Percentiles rank a stretch among this genome's conserved stretches.
Conservation (phyloP, 192 early-diverging fungal species). For the Neocallimastix lanati region DNA sequence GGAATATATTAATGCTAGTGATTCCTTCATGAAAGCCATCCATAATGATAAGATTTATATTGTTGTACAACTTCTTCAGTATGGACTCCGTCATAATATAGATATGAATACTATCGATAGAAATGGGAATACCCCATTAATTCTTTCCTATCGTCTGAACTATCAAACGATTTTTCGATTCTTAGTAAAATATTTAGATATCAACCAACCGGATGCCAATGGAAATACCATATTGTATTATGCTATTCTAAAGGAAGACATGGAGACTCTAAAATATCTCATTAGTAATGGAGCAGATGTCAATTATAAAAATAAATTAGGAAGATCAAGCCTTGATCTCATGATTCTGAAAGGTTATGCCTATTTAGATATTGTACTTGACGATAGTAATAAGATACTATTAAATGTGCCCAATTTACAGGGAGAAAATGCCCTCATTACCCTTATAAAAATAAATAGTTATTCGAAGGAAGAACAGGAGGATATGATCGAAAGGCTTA, state of each 20-base stretch:
- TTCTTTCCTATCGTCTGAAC: not conserved
- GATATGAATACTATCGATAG: not conserved
- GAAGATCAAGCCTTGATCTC: not conserved
- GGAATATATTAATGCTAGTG: not conserved
- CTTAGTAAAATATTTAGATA: not conserved
- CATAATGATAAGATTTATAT: not conserved
- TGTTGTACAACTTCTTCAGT: not conserved
- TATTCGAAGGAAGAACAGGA: not conserved
- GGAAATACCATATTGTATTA: not conserved
- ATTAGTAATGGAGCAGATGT: not conserved
- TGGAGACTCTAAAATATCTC: not conserved
- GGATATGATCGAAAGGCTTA: not conserved
- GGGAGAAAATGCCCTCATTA: not conserved
- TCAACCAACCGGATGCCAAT: not conserved
- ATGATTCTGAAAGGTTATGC: not conserved
- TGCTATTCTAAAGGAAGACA: not conserved
- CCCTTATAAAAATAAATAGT: not conserved
- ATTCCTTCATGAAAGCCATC: not conserved
- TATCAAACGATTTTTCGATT: not conserved
- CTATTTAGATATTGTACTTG: not conserved
- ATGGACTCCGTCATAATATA: not conserved
- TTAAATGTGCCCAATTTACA: not conserved
- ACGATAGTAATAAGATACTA: not conserved
- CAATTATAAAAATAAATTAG: not conserved
- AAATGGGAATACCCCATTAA: not conserved